Evolutionary conservation across 2,329 filamentous ascomycete genomes (phyloP).

Genomic region (Aspergillus puulaauensis): DNA sequence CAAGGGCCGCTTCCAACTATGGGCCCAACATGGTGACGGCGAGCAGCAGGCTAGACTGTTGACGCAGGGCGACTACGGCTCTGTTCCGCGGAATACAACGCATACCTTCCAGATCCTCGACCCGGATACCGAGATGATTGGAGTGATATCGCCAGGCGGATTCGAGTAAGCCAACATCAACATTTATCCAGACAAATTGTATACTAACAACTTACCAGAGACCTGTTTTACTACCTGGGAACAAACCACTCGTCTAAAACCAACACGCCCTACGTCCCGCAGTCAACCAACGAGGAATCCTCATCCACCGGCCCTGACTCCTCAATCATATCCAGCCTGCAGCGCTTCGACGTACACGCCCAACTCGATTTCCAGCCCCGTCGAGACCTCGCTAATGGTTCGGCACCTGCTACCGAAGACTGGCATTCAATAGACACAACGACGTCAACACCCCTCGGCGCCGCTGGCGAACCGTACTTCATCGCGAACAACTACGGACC

Average conservation of each 20-base stretch:
- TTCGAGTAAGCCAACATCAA: slow-evolving; percentile 37
- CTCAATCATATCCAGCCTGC: slow-evolving; percentile 36
- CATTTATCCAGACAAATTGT: no score
- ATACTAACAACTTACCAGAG: slow-evolving; percentile 12
- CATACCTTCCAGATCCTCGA: slow-evolving; percentile 52
- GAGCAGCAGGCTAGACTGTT: slow-evolving; percentile 42
- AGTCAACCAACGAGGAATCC: slow-evolving; percentile 24
- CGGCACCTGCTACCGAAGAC: slow-evolving; percentile 25
- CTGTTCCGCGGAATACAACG: slow-evolving; percentile 46
- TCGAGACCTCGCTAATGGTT: slow-evolving; percentile 43
- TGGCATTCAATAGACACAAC: slow-evolving; percentile 25
- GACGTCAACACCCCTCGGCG: slow-evolving; percentile 21
- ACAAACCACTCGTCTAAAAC: slow-evolving; percentile 37
- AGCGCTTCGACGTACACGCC: slow-evolving; percentile 46
- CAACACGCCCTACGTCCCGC: slow-evolving; percentile 39
- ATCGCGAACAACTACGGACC: slow-evolving; percentile 49
- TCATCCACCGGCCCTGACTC: slow-evolving; percentile 28
- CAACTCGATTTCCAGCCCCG: slow-evolving; percentile 43
- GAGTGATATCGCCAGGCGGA: slow-evolving; percentile 49
- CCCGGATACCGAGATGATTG: slow-evolving; percentile 49
- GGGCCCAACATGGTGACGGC: slow-evolving; percentile 37
- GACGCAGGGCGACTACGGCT: slow-evolving; percentile 48
- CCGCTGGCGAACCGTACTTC: slow-evolving; percentile 40
- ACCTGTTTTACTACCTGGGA: slow-evolving; percentile 45
- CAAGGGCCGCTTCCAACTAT: slow-evolving; percentile 48